phyloP scores from a whole-genome alignment of 495 filamentous ascomycete species.

The Penicillium robsamsonii region DNA sequence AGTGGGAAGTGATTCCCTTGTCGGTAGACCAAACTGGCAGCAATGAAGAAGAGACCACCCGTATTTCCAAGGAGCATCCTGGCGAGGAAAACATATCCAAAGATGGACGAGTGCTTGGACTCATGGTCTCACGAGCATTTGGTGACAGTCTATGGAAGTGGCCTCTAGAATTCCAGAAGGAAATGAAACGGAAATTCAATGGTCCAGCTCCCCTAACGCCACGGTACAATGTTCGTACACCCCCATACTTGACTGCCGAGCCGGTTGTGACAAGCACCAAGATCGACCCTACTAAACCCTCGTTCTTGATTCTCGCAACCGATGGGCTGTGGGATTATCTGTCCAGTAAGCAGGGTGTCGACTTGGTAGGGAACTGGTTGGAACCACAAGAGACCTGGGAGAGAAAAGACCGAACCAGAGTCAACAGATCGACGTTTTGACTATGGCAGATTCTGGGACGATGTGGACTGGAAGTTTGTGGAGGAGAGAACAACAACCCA shows the following conservation, averaged over 20 bases:
- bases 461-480: slow-evolving; percentile 23
- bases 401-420: slow-evolving; percentile 16
- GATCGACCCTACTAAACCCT: slow-evolving; percentile 43
- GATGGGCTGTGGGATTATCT: slow-evolving; percentile 67
- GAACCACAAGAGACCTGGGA: slow-evolving; percentile 25
- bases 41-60: slow-evolving; percentile 50
- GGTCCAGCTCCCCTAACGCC: slow-evolving; percentile 42
- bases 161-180: slow-evolving; percentile 45
- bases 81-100: slow-evolving; percentile 54
- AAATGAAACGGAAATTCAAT: slow-evolving; percentile 45
- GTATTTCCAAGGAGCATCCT: slow-evolving; percentile 55
- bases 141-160: slow-evolving; percentile 66
- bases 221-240: slow-evolving; percentile 42
- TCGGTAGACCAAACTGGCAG: slow-evolving; percentile 59
- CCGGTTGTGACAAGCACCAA: slow-evolving; percentile 58
- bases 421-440: slow-evolving; percentile 24
- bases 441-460: slow-evolving; percentile 28
- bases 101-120: slow-evolving; percentile 54
- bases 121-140: slow-evolving; percentile 58
- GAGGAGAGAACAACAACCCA: slow-evolving; percentile 47
- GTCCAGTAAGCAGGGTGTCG: slow-evolving; percentile 57
- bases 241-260: slow-evolving; percentile 65
- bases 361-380: slow-evolving; percentile 56
- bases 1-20: slow-evolving; percentile 50
- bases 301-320: slow-evolving; percentile 62